Evolutionary conservation across 129 eudicot genomes (phyloP), one percentile per base, ranked within the genome.

Genomic region (Scalesia atractyloides): DNA sequence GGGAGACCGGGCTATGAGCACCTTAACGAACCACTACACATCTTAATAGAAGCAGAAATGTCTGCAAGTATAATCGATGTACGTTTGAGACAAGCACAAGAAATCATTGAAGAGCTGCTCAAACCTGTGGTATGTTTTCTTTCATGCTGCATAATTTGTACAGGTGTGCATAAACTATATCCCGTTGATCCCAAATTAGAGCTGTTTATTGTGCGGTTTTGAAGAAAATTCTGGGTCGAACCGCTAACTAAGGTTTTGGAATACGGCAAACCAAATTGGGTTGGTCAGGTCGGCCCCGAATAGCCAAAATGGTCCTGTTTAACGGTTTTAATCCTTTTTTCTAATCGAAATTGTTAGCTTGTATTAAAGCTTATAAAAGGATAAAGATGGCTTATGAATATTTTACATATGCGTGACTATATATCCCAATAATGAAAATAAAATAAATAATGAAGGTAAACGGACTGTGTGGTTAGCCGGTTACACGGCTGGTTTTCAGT

Each of bases 1-100:
- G 96, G 91, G 53, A 79, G 84, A 72, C 96, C 88, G 15, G 96
- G 96, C 18, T 88, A 88, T 64, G 95, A 88, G 75, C 96, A 89
- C 68, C 84, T 89, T 39, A 86, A 74, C 57, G 96, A 89, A n/a
- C 96, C 82, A 54, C 82, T 89, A 24, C 96, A 89, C 70, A 81
- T 89, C 54, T 76, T 89, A 18, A 73, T 89, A 13, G 96, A 89
- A 77, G 96, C 90, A 15, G 92, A 89, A 69, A 57, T 86, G 62
- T 83, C 92, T 14, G 85, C 81, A 33, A 80, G 71, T 73, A 67
- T 86, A 15, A 77, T 89, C 22, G 97, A 91, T 71, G 81, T 75
- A 19, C 83, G 90, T 24, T 62, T 91, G 79, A 78, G 82, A 48
- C 97, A 91, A 71, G 91, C 97, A 15, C 82, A 80, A 49, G 91